These are phyloP conservation scores for Dendrobium chrysotoxum DNA, from an alignment of 106 monocot species.

Conservation along the genomic window DNA sequence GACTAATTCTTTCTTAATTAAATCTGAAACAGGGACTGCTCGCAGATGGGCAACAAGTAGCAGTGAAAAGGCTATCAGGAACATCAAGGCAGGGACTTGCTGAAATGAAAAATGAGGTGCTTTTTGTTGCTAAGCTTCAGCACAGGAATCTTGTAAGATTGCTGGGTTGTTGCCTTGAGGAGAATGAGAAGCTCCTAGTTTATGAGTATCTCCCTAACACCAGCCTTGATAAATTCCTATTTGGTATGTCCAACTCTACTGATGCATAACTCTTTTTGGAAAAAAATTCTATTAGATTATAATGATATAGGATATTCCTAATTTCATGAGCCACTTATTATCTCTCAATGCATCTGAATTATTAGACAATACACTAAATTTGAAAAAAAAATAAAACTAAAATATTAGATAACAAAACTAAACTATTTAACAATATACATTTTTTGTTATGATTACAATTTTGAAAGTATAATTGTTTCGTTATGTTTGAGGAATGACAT, in stretches of 20 bases:
- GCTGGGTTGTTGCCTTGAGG: constrained; percentile 7
- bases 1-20: background rate
- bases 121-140: constrained; percentile 14
- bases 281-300: no score
- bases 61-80: constrained; percentile 13
- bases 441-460: no score
- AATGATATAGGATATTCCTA: no score
- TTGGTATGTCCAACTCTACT: constrained; percentile 1
- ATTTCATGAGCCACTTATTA: no score
- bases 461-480: no score
- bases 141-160: constrained; percentile 18
- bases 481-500: no score
- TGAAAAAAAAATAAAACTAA: no score
- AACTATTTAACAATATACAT: no score
- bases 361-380: no score
- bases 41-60: constrained; percentile 7
- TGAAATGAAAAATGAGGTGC: constrained; percentile 16
- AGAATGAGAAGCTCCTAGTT: constrained; percentile 2
- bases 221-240: constrained; percentile 8
- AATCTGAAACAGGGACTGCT: background rate
- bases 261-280: background rate
- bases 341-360: no score
- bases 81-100: constrained; percentile 7
- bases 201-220: constrained; percentile 5
- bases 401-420: no score